Conservation (phyloP, 2,329 filamentous ascomycete genomes). For the Fusarium sp. region DNA sequence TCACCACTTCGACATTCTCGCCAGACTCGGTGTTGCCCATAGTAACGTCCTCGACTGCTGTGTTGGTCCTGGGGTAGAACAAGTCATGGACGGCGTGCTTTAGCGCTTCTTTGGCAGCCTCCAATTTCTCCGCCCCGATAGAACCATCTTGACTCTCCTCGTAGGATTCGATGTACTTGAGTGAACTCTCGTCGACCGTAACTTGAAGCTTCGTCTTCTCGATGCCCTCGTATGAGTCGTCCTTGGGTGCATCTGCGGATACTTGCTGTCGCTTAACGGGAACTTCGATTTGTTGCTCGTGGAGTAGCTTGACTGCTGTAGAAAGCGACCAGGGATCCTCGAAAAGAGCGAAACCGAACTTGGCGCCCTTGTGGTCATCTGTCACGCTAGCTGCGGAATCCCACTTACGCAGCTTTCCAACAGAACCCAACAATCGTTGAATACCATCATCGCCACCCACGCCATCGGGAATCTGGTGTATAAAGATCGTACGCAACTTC, state of each 20-base stretch:
- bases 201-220: conserved; percentile 81
- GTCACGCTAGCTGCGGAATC: conserved; percentile 76
- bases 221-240: conserved; percentile 67
- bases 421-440: conserved; percentile 82
- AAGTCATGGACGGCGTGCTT: conserved; percentile 78
- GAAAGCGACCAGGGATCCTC: conserved; percentile 91
- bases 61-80: conserved; percentile 73
- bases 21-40: conserved; percentile 78
- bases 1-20: conserved; percentile 85
- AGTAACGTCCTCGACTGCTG: conserved; percentile 70
- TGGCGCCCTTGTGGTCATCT: conserved; percentile 82
- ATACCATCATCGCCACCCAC: conserved; percentile 83
- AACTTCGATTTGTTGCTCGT: conserved; percentile 85
- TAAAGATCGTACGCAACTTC: conserved; percentile 90
- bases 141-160: conserved; percentile 77
- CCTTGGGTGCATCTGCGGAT: conserved; percentile 60
- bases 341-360: conserved; percentile 96
- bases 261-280: conserved; percentile 82
- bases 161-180: conserved; percentile 89
- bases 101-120: conserved; percentile 78
- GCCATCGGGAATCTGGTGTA: conserved; percentile 87
- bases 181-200: conserved; percentile 84
- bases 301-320: conserved; percentile 87
- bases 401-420: conserved; percentile 87
- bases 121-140: conserved; percentile 76